A percentile compares a stretch with the other conserved stretches of the same genome.
Evolutionary conservation across 257 asterid genomes (phyloP).

Genomic region (Oldenlandia corymbosa): DNA sequence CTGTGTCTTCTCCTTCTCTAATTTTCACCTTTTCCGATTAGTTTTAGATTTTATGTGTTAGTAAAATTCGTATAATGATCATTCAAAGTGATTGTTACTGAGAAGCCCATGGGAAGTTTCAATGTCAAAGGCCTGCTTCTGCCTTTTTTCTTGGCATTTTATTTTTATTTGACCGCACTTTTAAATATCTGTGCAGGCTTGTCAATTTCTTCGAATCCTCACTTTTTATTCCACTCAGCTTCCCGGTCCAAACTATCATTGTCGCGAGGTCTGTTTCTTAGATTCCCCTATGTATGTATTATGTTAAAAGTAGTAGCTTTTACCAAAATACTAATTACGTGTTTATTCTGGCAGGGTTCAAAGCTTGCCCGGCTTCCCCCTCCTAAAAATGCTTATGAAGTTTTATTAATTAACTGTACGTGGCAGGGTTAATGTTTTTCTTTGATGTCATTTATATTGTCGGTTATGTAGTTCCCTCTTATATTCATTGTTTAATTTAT

Average conservation of each 20-base stretch:
- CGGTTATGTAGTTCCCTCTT: conserved; percentile 1
- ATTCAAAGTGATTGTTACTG: neutral
- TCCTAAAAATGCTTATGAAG: conserved; percentile 62
- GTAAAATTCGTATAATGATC: neutral
- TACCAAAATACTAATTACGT: neutral
- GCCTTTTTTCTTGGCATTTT: neutral
- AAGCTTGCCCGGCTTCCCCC: conserved; percentile 85
- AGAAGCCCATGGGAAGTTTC: neutral
- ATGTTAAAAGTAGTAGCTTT: neutral
- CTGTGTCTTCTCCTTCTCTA: neutral
- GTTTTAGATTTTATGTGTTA: neutral
- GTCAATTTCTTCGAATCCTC: conserved; percentile 78
- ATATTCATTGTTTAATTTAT: conserved; percentile 14
- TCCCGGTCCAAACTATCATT: conserved; percentile 96
- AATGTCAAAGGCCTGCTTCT: conserved; percentile 1
- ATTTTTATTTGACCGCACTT: neutral
- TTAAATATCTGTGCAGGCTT: conserved; percentile 45
- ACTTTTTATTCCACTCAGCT: conserved; percentile 96
- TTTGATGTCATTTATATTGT: neutral
- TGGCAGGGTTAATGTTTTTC: conserved; percentile 16
- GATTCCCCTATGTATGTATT: neutral
- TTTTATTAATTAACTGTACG: conserved; percentile 52
- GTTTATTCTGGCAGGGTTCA: conserved; percentile 61
- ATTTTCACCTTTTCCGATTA: neutral
- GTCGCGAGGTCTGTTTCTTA: conserved; percentile 68